Percentiles rank a stretch among this genome's conserved stretches.
These are phyloP conservation scores for Ophiostoma populinum DNA, from an alignment of 2,329 filamentous ascomycete species.

Conservation along the genomic window DNA sequence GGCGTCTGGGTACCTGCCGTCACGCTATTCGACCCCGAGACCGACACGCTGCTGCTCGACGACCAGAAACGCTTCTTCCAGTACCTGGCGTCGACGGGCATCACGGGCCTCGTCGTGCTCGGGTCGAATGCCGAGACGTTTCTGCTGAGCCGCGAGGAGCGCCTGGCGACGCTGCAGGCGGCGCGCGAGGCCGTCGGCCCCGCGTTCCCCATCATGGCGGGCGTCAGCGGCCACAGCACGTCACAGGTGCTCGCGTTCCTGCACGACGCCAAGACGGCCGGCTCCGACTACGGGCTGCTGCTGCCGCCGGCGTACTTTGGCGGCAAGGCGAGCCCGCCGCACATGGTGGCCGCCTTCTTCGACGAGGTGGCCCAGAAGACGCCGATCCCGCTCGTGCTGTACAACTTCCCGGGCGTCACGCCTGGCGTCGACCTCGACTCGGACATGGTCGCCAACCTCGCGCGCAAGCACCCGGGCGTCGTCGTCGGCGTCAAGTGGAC, in stretches of 20 bases:
- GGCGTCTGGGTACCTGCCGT: constrained; percentile 19
- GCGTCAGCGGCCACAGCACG: constrained; percentile 46
- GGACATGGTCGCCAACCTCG: constrained; percentile 37
- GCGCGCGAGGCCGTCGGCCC: constrained; percentile 36
- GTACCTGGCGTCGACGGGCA: constrained; percentile 15
- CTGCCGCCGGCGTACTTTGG: constrained; percentile 49
- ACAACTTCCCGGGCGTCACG: constrained; percentile 53
- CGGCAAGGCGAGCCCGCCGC: constrained; percentile 35
- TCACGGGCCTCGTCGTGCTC: constrained; percentile 18
- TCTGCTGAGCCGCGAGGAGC: constrained; percentile 18
- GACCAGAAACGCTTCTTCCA: constrained; percentile 16
- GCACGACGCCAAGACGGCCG: constrained; percentile 38
- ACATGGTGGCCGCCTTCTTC: constrained; percentile 42
- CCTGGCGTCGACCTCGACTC: constrained; percentile 53
- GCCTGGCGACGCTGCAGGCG: constrained; percentile 29
- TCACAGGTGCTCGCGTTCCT: constrained; percentile 44
- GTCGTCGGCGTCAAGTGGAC: constrained; percentile 26
- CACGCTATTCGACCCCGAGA: constrained; percentile 18
- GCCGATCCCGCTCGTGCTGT: constrained; percentile 41
- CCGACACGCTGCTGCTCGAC: constrained; percentile 15
- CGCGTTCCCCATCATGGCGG: constrained; percentile 41
- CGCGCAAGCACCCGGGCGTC: constrained; percentile 14
- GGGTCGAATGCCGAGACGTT: constrained; percentile 20
- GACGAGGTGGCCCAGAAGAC: constrained; percentile 33
- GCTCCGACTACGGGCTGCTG: constrained; percentile 43